Evolutionary conservation across 345 rosid species (phyloP), one percentile per base, ranked within the genome.

Genomic region (Sonneratia alba): DNA sequence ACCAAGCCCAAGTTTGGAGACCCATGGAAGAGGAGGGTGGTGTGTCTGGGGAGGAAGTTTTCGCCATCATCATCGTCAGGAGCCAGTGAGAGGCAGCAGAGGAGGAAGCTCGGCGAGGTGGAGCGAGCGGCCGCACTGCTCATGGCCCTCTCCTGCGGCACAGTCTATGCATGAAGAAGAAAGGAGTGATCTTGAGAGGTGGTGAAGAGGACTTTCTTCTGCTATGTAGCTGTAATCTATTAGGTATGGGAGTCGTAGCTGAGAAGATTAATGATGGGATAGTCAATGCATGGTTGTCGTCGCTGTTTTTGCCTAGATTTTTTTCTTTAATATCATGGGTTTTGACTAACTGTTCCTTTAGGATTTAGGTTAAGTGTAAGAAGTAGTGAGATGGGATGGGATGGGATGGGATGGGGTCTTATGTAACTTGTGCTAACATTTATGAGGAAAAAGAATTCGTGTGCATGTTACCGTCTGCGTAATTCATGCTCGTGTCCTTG

Each of bases 121-220:
- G 98, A 94, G 69, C 96, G 88, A 84, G 98, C 97, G 1, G 98
- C 98, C 0, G 85, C 89, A 21, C 76, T 94, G 37, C 81, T 94
- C 72, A 94, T 94, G 98, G 93, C 98, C 69, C 78, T 94, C 1
- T 92, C 98, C 16, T 91, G 82, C 80, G 89, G 92, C 0, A 83
- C 90, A 2, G 92, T 91, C 70, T 90, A 86, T 72, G 88, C 88
- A 42, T 74, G 62, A 73, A 36, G n/a, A 36, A 65, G 34, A 32
- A 48, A 34, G 22, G 11, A 59, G 42, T 11, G 68, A 65, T 65
- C 9, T 47, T 47, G 19, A 11, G 37, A 1, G 36, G 27, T 5
- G 12, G 22, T 34, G 72, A 27, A 47, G 15, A 27, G 0, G 0
- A 0, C 51, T 47, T 42, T 13, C 51, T 47, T 47, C 51, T 13